phyloP scores from a whole-genome alignment of 352 stramenopile species.

The Pythium graminicola region DNA sequence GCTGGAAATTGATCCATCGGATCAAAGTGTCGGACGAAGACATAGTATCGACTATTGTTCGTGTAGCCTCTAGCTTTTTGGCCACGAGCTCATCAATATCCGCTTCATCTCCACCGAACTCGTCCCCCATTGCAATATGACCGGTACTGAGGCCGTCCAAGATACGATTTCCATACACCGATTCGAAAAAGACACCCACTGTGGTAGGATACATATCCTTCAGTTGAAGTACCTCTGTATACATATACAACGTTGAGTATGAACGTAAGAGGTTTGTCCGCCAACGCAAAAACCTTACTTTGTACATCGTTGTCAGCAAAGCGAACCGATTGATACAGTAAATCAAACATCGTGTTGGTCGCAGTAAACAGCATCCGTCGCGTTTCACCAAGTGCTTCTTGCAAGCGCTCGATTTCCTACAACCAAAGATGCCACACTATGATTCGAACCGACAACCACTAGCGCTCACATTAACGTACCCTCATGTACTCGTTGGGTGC shows the following conservation, averaged over 20 bases:
- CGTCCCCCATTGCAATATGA: conserved; percentile 42
- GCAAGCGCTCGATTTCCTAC: conserved; percentile 49
- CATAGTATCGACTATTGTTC: conserved; percentile 35
- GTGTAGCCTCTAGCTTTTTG: conserved; percentile 25
- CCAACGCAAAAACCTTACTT: conserved; percentile 35
- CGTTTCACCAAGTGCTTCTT: conserved; percentile 46
- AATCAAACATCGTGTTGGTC: conserved; percentile 50
- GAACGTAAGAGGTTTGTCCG: too few relatives aligned
- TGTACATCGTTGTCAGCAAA: conserved; percentile 49
- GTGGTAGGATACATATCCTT: conserved; percentile 58
- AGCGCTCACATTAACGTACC: conserved; percentile 4
- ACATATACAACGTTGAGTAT: too few relatives aligned
- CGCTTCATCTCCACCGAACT: conserved; percentile 33
- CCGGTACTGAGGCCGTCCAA: conserved; percentile 52
- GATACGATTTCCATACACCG: conserved; percentile 45
- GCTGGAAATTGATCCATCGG: conserved; percentile 68
- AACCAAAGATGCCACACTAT: background rate
- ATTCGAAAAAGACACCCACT: conserved; percentile 47
- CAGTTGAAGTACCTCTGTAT: conserved; percentile 47
- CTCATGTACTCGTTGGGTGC: conserved; percentile 19
- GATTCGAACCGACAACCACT: background rate
- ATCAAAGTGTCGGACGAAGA: conserved; percentile 54
- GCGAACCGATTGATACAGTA: conserved; percentile 50
- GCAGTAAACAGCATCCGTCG: conserved; percentile 52
- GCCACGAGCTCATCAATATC: conserved; percentile 36